These are phyloP conservation scores for Claviceps purpurea DNA, from an alignment of 2,329 filamentous ascomycete species.

Conservation along the genomic window DNA sequence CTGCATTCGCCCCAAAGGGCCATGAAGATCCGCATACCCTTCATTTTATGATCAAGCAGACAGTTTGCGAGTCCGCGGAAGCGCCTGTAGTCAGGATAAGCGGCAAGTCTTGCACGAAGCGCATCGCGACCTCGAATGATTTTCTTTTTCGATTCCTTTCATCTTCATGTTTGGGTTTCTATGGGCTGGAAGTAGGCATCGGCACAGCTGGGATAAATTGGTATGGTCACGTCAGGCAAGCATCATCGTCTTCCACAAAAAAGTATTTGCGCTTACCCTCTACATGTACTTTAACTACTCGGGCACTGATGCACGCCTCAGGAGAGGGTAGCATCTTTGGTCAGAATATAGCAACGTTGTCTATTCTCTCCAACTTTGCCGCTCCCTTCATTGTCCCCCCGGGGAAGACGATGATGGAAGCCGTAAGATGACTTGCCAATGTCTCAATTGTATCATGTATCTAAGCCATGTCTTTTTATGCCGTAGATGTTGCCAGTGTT, in stretches of 20 bases:
- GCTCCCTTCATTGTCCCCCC: slow-evolving; percentile 23
- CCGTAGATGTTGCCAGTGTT: slow-evolving; percentile 5
- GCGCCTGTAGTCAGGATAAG: slow-evolving; percentile 14
- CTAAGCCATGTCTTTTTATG: slow-evolving; percentile 4
- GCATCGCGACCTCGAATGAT: slow-evolving; percentile 5
- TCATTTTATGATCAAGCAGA: slow-evolving; percentile 18
- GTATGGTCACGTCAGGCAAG: slow-evolving; percentile 41
- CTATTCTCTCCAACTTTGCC: slow-evolving; percentile 22
- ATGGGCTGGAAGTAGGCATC: slow-evolving; percentile 1
- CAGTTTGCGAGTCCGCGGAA: slow-evolving; percentile 14
- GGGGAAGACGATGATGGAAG: slow-evolving; percentile 52
- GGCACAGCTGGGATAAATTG: slow-evolving; percentile 5
- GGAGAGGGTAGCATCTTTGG: slow-evolving; percentile 21
- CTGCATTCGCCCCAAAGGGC: slow-evolving; percentile 14
- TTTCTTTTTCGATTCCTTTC: slow-evolving; percentile 6
- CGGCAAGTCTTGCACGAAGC: slow-evolving; percentile 18
- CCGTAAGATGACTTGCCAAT: slow-evolving; percentile 34
- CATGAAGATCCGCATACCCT: slow-evolving; percentile 13
- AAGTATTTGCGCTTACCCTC: slow-evolving; percentile 8
- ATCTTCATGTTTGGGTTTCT: slow-evolving; percentile 6
- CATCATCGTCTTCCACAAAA: slow-evolving; percentile 56
- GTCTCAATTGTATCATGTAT: slow-evolving; percentile 6
- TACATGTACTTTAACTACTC: slow-evolving; percentile 53
- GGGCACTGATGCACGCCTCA: slow-evolving; percentile 16
- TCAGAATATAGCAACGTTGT: slow-evolving; percentile 29